A percentile compares a stretch with the other conserved stretches of the same genome.
phyloP scores from a whole-genome alignment of 441 rosid genomes.

The Daphne laureola region DNA sequence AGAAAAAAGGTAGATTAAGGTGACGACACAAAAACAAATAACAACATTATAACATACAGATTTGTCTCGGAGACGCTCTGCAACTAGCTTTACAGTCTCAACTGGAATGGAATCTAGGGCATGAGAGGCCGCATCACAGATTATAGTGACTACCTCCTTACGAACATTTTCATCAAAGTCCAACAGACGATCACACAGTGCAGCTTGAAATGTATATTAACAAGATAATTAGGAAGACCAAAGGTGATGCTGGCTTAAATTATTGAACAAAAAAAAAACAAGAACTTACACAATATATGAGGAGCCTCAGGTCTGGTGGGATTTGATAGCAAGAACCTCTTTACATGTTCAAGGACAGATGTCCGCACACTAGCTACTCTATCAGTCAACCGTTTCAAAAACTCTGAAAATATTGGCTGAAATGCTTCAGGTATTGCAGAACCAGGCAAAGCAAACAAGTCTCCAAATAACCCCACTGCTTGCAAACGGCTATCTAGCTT shows the following conservation, averaged over 20 bases:
- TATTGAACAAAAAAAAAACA: constrained; percentile 15
- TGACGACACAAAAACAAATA: constrained; percentile 16
- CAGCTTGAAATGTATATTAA: constrained; percentile 49
- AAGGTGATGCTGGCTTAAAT: constrained; percentile 15
- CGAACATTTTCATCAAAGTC: constrained; percentile 98
- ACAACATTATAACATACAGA: constrained; percentile 46
- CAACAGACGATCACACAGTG: constrained; percentile 90
- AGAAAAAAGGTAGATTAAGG: constrained; percentile 9
- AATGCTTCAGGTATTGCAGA: constrained; percentile 56
- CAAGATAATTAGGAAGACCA: constrained; percentile 17
- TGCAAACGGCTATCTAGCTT: constrained; percentile 82
- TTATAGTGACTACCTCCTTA: constrained; percentile 90
- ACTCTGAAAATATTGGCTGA: constrained; percentile 85
- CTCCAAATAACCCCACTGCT: constrained; percentile 90
- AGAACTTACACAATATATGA: constrained; percentile 68
- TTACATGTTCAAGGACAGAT: constrained; percentile 88
- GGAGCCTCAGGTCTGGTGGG: constrained; percentile 79
- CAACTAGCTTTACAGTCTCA: constrained; percentile 74
- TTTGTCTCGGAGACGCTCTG: constrained; percentile 97
- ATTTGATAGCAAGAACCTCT: constrained; percentile 70
- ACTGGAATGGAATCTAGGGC: constrained; percentile 61
- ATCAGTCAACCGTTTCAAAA: constrained; percentile 93
- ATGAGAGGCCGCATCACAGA: constrained; percentile 77
- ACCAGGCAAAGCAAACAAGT: constrained; percentile 79
- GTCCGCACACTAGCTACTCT: constrained; percentile 84